Evolutionary conservation across 2,329 filamentous ascomycete species (phyloP).

Genomic region (Aureobasidium sp.): DNA sequence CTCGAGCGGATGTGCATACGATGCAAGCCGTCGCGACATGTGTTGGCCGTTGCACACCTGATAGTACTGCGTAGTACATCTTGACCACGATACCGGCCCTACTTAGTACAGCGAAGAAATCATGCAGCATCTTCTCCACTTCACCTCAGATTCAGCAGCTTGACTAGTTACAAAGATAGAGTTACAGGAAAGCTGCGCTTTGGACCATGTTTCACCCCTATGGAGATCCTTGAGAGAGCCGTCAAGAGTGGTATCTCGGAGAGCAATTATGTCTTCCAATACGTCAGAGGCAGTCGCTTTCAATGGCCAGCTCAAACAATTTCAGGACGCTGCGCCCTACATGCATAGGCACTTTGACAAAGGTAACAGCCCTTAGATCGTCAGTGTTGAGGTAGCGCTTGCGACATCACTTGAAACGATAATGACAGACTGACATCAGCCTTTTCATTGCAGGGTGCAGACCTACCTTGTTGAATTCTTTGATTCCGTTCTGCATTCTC

Average conservation of each 20-base stretch:
- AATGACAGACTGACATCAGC: constrained; percentile 6
- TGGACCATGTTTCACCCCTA: neutral
- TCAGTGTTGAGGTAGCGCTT: neutral
- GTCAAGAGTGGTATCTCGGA: neutral
- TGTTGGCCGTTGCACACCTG: constrained; percentile 1
- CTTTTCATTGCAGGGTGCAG: neutral
- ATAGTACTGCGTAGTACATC: neutral
- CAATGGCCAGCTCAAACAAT: neutral
- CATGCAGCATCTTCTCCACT: neutral
- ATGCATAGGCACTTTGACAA: neutral
- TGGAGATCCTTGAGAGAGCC: neutral
- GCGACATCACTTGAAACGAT: neutral
- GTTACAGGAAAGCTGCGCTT: neutral
- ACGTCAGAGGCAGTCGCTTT: neutral
- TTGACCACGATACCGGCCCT: neutral
- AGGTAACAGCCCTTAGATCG: neutral
- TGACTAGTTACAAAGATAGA: neutral
- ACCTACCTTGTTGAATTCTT: neutral
- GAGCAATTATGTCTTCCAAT: neutral
- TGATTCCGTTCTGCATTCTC: neutral
- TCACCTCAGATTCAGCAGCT: neutral
- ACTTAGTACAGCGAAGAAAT: neutral
- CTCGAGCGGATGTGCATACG: neutral
- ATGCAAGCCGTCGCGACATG: constrained; percentile 6
- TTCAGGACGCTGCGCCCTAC: neutral